Percentiles rank a stretch among this genome's conserved stretches.
phyloP scores from a whole-genome alignment of 345 rosid species.

The Acer campestre region DNA sequence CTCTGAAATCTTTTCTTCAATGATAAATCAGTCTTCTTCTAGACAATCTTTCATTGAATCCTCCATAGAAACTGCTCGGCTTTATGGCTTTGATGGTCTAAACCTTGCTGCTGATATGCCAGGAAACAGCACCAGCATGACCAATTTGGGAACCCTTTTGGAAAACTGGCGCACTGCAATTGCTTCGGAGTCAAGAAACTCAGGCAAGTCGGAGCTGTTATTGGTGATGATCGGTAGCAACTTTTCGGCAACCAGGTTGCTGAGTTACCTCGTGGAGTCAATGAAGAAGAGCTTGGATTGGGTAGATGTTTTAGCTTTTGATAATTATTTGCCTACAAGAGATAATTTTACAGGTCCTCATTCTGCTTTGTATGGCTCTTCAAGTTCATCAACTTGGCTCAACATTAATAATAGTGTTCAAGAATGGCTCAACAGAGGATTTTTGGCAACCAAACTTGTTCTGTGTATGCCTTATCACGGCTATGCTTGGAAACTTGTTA shows the following conservation, averaged over 20 bases:
- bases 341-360: constrained; percentile 26
- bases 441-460: constrained; percentile 25
- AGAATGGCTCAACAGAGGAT: constrained; percentile 29
- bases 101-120: constrained; percentile 29
- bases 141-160: constrained; percentile 28
- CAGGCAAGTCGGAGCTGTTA: constrained; percentile 24
- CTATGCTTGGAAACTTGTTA: constrained; percentile 26
- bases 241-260: background rate
- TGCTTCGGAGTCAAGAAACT: constrained; percentile 19
- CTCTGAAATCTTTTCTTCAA: constrained; percentile 2
- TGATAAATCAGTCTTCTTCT: constrained; percentile 15
- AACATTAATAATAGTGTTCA: constrained; percentile 17
- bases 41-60: constrained; percentile 24
- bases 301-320: constrained; percentile 18
- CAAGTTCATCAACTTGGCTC: background rate
- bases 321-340: constrained; percentile 30
- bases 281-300: constrained; percentile 28
- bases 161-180: constrained; percentile 38
- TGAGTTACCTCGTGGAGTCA: constrained; percentile 26
- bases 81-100: constrained; percentile 31
- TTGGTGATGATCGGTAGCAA: constrained; percentile 15
- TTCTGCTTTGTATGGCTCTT: constrained; percentile 31
- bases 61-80: constrained; percentile 27
- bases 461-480: constrained; percentile 37
- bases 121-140: constrained; percentile 10